Percentiles rank a stretch among this genome's conserved stretches.
These are phyloP conservation scores for Hirsutella minnesotensis DNA, from an alignment of 2,329 filamentous ascomycete species.

Conservation along the genomic window DNA sequence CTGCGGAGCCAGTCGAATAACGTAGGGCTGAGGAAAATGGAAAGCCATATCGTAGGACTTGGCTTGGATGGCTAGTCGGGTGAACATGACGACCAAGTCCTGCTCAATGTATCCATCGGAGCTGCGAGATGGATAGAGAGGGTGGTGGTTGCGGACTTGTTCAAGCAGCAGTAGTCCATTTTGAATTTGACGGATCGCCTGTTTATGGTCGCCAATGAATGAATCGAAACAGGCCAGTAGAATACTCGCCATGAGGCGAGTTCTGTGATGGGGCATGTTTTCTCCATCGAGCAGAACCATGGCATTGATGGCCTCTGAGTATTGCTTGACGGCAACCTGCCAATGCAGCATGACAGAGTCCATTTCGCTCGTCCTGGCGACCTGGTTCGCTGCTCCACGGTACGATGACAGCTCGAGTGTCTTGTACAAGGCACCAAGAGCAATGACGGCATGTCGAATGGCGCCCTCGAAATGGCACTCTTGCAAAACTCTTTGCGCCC, in stretches of 20 bases:
- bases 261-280: slow-evolving; percentile 35
- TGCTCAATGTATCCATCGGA: slow-evolving; percentile 39
- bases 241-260: slow-evolving; percentile 51
- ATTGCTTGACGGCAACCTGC: slow-evolving; percentile 48
- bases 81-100: slow-evolving; percentile 52
- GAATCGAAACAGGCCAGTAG: slow-evolving; percentile 58
- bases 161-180: slow-evolving; percentile 43
- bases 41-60: slow-evolving; percentile 60
- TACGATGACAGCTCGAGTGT: slow-evolving; percentile 47
- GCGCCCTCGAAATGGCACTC: slow-evolving; percentile 50
- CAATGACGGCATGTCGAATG: slow-evolving; percentile 54
- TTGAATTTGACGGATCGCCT: slow-evolving; percentile 51
- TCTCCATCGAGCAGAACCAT: slow-evolving; percentile 32
- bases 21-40: slow-evolving; percentile 51
- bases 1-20: slow-evolving; percentile 33
- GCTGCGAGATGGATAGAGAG: slow-evolving; percentile 3
- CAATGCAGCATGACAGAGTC: slow-evolving; percentile 37
- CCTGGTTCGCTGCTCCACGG: slow-evolving; percentile 25
- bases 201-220: slow-evolving; percentile 50
- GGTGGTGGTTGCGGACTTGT: slow-evolving; percentile 23
- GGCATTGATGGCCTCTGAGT: slow-evolving; percentile 42
- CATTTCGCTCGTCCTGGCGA: slow-evolving; percentile 11
- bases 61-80: slow-evolving; percentile 50
- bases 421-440: slow-evolving; percentile 55
- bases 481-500: slow-evolving; percentile 49